Percentiles rank a stretch among this genome's conserved stretches.
Conservation (phyloP, 1,284 basidiomycete genomes). For the Cutaneotrichosporon sp. region DNA sequence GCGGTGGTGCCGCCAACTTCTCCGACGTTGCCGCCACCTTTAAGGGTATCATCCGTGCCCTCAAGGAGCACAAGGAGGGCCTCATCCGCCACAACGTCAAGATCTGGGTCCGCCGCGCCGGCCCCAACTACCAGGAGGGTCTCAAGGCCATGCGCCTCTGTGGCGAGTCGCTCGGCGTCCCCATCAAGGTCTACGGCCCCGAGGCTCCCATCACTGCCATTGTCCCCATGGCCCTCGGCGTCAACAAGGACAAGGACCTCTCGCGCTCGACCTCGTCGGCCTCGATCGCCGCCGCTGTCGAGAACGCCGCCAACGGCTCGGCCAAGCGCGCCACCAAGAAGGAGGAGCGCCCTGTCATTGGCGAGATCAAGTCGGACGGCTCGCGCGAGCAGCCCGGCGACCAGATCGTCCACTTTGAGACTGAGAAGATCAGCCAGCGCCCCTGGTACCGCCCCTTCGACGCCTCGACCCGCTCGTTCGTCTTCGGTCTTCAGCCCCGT, state of each 20-base stretch:
- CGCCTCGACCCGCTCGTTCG: slow-evolving; percentile 87
- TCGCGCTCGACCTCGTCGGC: slow-evolving; percentile 48
- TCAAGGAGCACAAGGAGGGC: slow-evolving; percentile 88
- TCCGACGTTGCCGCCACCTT: slow-evolving; percentile 99
- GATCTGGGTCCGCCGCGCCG: slow-evolving; percentile 97
- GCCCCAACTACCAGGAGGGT: slow-evolving; percentile 99
- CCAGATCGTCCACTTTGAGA: slow-evolving; percentile 78
- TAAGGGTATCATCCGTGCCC: slow-evolving; percentile 98
- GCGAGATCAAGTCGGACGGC: slow-evolving; percentile 76
- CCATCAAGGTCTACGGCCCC: slow-evolving; percentile 95
- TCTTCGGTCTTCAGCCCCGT: slow-evolving; percentile 97
- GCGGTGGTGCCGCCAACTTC: slow-evolving; percentile 98
- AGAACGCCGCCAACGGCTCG: slow-evolving; percentile 39
- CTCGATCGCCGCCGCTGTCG: slow-evolving; percentile 44
- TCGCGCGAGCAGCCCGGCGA: slow-evolving; percentile 66
- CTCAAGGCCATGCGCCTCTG: slow-evolving; percentile 98
- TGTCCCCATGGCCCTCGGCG: slow-evolving; percentile 92
- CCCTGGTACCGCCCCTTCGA: slow-evolving; percentile 90
- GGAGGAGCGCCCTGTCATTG: slow-evolving; percentile 57
- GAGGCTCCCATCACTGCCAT: slow-evolving; percentile 99
- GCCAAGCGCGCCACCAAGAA: slow-evolving; percentile 29
- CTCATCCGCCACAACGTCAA: slow-evolving; percentile 82
- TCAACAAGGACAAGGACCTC: slow-evolving; percentile 58
- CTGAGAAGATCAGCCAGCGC: slow-evolving; percentile 56
- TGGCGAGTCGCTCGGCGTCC: slow-evolving; percentile 95